phyloP scores from a whole-genome alignment of 495 filamentous ascomycete genomes.

The Durotheca rogersii region DNA sequence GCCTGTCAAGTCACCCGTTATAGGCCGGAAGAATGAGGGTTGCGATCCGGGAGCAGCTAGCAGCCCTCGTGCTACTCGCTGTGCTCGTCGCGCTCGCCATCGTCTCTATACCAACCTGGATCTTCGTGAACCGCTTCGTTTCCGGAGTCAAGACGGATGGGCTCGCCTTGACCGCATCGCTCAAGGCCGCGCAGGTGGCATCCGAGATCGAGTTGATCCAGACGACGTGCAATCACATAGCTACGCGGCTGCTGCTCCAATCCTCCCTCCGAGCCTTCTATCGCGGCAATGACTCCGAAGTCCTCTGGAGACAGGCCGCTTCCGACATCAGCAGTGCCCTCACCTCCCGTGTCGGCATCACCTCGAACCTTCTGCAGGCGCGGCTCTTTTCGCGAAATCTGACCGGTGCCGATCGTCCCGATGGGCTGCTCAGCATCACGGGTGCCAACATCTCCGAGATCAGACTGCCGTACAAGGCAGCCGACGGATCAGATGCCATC shows the following conservation, averaged over 20 bases:
- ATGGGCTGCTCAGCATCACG: conserved; percentile 63
- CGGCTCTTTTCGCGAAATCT: conserved; percentile 63
- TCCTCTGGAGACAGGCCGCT: conserved; percentile 56
- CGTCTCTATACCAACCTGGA: conserved; percentile 57
- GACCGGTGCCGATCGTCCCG: conserved; percentile 46
- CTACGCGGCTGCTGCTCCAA: conserved; percentile 69
- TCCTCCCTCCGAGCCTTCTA: conserved; percentile 62
- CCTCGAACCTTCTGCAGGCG: conserved; percentile 63
- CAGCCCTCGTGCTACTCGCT: conserved; percentile 68
- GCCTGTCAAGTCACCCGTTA: conserved; percentile 28
- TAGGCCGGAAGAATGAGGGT: conserved; percentile 67
- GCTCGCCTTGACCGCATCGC: conserved; percentile 74
- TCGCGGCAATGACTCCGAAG: conserved; percentile 47
- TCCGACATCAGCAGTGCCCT: conserved; percentile 65
- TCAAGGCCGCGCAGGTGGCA: conserved; percentile 80
- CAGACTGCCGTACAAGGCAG: conserved; percentile 54
- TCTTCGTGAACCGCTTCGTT: conserved; percentile 75
- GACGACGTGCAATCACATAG: conserved; percentile 63
- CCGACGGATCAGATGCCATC: conserved; percentile 57
- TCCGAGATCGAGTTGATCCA: conserved; percentile 73
- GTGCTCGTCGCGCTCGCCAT: conserved; percentile 65
- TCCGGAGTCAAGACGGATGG: conserved; percentile 57
- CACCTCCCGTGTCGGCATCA: conserved; percentile 48
- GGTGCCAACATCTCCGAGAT: conserved; percentile 47
- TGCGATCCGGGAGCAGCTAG: conserved; percentile 80